Base-by-base conservation (phyloP, 2,329 filamentous ascomycete species). In the Colletotrichum brevisporum region DNA sequence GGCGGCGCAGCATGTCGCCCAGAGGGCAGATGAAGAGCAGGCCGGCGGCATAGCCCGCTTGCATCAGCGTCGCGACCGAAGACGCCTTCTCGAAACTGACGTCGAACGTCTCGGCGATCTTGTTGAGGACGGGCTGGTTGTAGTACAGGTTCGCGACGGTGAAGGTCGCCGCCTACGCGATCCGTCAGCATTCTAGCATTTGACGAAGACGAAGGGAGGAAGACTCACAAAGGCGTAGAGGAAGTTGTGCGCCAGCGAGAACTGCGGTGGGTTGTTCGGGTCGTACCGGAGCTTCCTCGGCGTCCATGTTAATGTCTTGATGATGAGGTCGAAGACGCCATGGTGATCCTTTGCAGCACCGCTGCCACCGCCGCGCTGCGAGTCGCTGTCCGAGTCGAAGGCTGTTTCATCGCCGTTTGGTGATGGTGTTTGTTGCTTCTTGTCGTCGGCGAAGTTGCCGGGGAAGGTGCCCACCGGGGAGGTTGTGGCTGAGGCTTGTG, bases 141-240 rank as follows among this genome's bases (percentile, higher is more conserved):
- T 95, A 94, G 80, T 95, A 95, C 3, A 95, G 82, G 73, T 95
- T 95, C 18, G 92, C 92, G 6, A 95, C 93, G 0, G 91, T 93
- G 72, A 94, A 90, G 4, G 90, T 86, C 0, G 82, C 81, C 3
- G 86, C 80, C 86, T 88, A 24, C 52, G 5, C 36, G n/a, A 27
- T 6, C 3, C 10, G 0, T 66, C 18, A 59, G 61, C 26, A 55
- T 10, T 15, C 15, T 9, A 21, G 18, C 2, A 16, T 24, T 18
- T 24, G 8, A 24, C 41, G 4, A 58, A 43, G 18, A 8, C 26
- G 51, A 2, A 3, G 16, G 21, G 21, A 16, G 15, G 5, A 13
- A 56, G 16, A 74, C 80, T 71, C 73, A 86, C 91, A 74, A 92
- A 86, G 1, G 86, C 90, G 71, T 94, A 94, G 1, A 95, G 79